These are phyloP conservation scores for Takakia lepidozioides DNA, from an alignment of 225 moss, liverwort and hornwort genomes.

Conservation along the genomic window DNA sequence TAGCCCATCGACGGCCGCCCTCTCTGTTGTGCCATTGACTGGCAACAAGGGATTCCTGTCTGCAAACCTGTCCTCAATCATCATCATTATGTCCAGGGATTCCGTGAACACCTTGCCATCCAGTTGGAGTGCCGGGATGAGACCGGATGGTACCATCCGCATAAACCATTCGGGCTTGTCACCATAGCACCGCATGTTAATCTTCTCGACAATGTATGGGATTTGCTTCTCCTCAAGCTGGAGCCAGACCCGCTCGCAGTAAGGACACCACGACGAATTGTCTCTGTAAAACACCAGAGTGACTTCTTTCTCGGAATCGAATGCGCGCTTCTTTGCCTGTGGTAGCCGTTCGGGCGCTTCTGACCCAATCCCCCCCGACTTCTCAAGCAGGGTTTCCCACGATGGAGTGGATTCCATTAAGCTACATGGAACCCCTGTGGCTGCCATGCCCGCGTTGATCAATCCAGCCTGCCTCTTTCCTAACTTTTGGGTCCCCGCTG, in stretches of 20 bases:
- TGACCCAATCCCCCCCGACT: conserved; percentile 11
- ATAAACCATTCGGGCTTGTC: conserved; percentile 78
- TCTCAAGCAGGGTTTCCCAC: conserved; percentile 56
- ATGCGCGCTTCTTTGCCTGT: conserved; percentile 39
- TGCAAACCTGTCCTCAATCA: conserved; percentile 60
- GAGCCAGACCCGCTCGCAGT: conserved; percentile 87
- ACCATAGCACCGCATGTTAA: conserved; percentile 86
- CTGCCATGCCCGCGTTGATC: conserved; percentile 15
- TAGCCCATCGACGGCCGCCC: conserved; percentile 31
- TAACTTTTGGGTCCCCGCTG: too few relatives aligned
- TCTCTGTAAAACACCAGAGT: conserved; percentile 73
- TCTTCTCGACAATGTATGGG: conserved; percentile 68
- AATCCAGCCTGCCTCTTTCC: conserved; percentile 6
- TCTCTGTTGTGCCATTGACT: conserved; percentile 17
- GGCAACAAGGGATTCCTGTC: conserved; percentile 62
- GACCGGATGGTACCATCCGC: conserved; percentile 70
- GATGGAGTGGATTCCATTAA: conserved; percentile 23
- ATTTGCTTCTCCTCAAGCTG: conserved; percentile 85
- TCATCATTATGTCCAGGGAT: conserved; percentile 79
- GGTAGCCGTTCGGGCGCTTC: conserved; percentile 31
- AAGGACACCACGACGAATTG: conserved; percentile 81
- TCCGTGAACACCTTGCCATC: conserved; percentile 54
- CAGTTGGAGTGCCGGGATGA: conserved; percentile 63
- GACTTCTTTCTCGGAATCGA: conserved; percentile 34
- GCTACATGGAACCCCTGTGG: conserved; percentile 8